Percentiles rank a stretch among this genome's conserved stretches.
Evolutionary conservation across 768 basidiomycete species (phyloP).

Genomic region (Trametes cubensis): DNA sequence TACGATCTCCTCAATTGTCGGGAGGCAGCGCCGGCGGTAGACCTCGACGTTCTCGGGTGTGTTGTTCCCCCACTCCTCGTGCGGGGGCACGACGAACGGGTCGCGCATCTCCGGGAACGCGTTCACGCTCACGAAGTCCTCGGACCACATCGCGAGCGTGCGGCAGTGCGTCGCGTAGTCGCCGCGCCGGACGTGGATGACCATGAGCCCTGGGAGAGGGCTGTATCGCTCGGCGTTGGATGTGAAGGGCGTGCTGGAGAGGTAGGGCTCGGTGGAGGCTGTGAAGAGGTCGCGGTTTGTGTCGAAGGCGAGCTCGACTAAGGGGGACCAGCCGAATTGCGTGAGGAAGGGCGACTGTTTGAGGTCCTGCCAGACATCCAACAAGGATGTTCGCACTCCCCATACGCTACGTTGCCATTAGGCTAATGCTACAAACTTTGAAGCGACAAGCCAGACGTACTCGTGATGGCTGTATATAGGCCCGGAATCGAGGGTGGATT

Average conservation of each 20-base stretch:
- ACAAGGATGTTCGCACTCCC: conserved; percentile 18
- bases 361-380: conserved; percentile 44
- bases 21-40: conserved; percentile 56
- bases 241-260: conserved; percentile 12
- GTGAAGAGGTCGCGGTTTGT: conserved; percentile 23
- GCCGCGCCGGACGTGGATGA: conserved; percentile 19
- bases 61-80: conserved; percentile 25
- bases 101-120: conserved; percentile 52
- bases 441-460: neutral
- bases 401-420: conserved; percentile 22
- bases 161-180: conserved; percentile 21
- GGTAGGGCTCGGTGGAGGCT: neutral
- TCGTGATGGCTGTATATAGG: conserved; percentile 17
- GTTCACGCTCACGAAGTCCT: conserved; percentile 55
- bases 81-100: conserved; percentile 38
- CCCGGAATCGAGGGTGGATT: conserved; percentile 6
- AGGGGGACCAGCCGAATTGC: conserved; percentile 54
- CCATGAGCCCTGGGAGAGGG: conserved; percentile 20
- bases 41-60: conserved; percentile 28
- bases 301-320: conserved; percentile 46
- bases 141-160: conserved; percentile 35
- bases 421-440: neutral
- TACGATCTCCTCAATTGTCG: conserved; percentile 52
- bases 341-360: conserved; percentile 49
- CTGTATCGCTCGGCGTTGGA: conserved; percentile 14